Evolutionary conservation across 2,329 filamentous ascomycete species (phyloP).

Genomic region (Botryotinia narcissicola): DNA sequence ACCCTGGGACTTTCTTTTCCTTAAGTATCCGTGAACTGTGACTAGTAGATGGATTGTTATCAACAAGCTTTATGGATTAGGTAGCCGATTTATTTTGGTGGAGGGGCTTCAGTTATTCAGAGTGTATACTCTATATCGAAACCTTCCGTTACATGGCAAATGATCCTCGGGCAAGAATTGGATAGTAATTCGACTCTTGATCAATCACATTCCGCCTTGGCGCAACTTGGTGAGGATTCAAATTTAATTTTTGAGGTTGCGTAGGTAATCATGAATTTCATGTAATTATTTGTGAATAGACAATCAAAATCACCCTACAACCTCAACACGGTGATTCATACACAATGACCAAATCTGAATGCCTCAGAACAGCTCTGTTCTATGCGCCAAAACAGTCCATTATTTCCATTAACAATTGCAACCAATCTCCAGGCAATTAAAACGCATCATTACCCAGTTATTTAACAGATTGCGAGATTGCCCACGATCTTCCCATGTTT

Average conservation of each 20-base stretch:
- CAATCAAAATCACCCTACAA: no score
- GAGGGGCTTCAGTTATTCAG: not conserved
- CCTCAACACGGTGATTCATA: not conserved
- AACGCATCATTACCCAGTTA: not conserved
- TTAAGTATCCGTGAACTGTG: not conserved
- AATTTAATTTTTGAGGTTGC: no score
- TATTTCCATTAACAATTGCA: not conserved
- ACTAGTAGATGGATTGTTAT: not conserved
- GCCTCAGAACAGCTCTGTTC: not conserved
- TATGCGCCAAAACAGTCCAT: not conserved
- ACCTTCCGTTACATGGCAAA: not conserved
- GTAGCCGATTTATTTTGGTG: no score
- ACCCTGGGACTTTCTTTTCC: fast-evolving
- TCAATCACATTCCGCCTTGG: not conserved
- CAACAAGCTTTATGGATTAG: no score
- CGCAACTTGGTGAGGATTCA: not conserved
- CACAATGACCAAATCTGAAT: not conserved
- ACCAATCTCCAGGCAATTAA: not conserved
- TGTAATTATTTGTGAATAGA: not conserved
- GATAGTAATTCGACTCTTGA: not conserved
- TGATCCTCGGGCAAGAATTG: not conserved
- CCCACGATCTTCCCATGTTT: not conserved
- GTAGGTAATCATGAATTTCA: not conserved
- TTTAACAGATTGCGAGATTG: not conserved
- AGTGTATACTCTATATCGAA: no score